Evolutionary conservation across 1,284 basidiomycete species (phyloP).

Genomic region (Puccinia polysora): DNA sequence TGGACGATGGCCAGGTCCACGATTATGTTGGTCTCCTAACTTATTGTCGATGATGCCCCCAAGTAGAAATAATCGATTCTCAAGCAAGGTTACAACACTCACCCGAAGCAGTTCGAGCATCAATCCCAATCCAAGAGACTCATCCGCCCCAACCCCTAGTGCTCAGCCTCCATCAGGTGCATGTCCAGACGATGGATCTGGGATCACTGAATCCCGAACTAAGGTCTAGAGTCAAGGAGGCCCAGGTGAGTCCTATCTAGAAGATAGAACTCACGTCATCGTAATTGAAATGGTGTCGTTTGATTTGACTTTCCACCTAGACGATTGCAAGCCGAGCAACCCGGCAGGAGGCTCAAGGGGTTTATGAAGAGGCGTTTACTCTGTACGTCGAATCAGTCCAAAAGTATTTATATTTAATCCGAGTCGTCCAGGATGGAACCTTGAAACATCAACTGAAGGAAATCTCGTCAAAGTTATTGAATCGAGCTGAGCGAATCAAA

Average conservation of each 20-base stretch:
- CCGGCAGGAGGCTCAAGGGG: slow-evolving; percentile 27
- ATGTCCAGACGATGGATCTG: too few species aligned
- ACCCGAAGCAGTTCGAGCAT: too few species aligned
- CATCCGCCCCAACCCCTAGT: too few species aligned
- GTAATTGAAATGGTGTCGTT: not conserved
- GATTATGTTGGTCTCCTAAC: too few species aligned
- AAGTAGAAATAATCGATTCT: too few species aligned
- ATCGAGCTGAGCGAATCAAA: slow-evolving; percentile 38
- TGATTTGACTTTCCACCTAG: not conserved
- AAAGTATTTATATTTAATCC: slow-evolving; percentile 32
- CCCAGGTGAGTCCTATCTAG: slow-evolving; percentile 10
- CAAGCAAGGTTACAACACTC: too few species aligned
- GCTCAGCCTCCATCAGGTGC: too few species aligned
- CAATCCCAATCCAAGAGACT: too few species aligned
- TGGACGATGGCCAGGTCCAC: too few species aligned
- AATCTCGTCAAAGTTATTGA: slow-evolving; percentile 33
- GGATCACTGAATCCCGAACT: slow-evolving; percentile 17
- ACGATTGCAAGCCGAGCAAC: slow-evolving; percentile 30
- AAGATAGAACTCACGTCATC: not conserved
- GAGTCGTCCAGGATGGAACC: slow-evolving; percentile 1
- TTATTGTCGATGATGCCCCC: too few species aligned
- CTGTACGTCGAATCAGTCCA: slow-evolving; percentile 28
- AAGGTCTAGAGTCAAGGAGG: slow-evolving; percentile 16
- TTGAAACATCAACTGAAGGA: slow-evolving; percentile 23
- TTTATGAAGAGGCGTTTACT: slow-evolving; percentile 33